These are phyloP conservation scores for Debaryomyces subglobosus DNA, from an alignment of 1,139 yeast species.

Conservation along the genomic window DNA sequence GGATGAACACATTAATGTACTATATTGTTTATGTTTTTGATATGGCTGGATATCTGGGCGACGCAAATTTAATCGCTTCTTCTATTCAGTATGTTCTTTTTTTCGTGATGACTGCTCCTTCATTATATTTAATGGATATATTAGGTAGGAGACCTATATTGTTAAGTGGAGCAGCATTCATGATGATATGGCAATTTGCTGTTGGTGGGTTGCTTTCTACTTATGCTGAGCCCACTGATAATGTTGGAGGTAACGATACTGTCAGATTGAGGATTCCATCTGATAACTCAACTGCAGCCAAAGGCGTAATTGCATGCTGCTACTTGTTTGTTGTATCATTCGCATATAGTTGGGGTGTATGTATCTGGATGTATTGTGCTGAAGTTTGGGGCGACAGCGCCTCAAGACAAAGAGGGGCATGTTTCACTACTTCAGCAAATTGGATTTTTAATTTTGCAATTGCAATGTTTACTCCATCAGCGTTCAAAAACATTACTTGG, in stretches of 20 bases:
- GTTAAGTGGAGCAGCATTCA: conserved; percentile 45
- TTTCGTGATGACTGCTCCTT: conserved; percentile 44
- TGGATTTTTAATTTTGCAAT: conserved; percentile 52
- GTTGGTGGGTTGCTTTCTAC: conserved; percentile 50
- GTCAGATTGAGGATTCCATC: conserved; percentile 45
- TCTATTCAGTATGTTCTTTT: conserved; percentile 42
- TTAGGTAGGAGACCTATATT: conserved; percentile 58
- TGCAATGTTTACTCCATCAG: conserved; percentile 47
- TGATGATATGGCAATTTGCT: conserved; percentile 47
- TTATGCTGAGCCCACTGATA: conserved; percentile 39
- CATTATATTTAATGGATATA: conserved; percentile 50
- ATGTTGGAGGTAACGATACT: conserved; percentile 36
- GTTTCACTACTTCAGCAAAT: conserved; percentile 48
- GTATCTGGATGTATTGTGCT: conserved; percentile 55
- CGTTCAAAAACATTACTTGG: conserved; percentile 51
- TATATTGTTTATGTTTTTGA: conserved; percentile 36
- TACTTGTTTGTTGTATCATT: conserved; percentile 52
- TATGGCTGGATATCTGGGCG: conserved; percentile 37
- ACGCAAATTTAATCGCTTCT: conserved; percentile 30
- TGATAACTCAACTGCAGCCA: conserved; percentile 38
- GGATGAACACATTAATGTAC: conserved; percentile 44
- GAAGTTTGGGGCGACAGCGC: conserved; percentile 53
- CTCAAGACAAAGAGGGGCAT: conserved; percentile 55
- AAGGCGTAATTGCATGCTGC: conserved; percentile 54
- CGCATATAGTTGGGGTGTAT: conserved; percentile 57